Percentiles rank a stretch among this genome's conserved stretches.
phyloP scores from a whole-genome alignment of 1,284 basidiomycete species.

The Ustilago tritici region DNA sequence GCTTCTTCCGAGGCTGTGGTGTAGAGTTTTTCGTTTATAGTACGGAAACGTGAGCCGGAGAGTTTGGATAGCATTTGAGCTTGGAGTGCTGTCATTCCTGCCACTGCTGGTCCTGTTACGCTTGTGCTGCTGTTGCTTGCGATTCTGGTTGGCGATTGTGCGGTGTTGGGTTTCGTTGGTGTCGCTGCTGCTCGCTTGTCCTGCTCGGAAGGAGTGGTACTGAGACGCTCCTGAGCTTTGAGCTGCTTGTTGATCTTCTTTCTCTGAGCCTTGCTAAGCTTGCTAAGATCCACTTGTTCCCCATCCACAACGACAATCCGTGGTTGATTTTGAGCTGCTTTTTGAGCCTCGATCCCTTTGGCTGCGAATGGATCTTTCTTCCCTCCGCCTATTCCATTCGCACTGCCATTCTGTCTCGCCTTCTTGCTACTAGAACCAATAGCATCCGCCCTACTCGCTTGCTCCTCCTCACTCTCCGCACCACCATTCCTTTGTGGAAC shows the following conservation, averaged over 20 bases:
- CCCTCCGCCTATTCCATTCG: neutral
- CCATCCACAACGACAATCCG: slow-evolving; percentile 30
- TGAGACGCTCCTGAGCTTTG: slow-evolving; percentile 19
- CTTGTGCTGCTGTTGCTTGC: neutral
- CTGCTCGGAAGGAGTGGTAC: neutral
- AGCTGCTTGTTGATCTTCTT: slow-evolving; percentile 63
- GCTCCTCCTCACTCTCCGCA: slow-evolving; percentile 32
- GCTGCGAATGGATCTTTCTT: slow-evolving; percentile 48
- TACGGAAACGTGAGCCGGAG: slow-evolving; percentile 67
- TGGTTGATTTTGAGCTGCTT: slow-evolving; percentile 37
- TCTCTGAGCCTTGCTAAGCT: slow-evolving; percentile 59
- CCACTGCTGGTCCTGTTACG: neutral
- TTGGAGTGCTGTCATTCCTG: slow-evolving; percentile 51
- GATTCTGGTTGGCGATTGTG: neutral
- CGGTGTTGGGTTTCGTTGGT: neutral
- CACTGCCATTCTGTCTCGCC: slow-evolving; percentile 17
- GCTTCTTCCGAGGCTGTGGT: slow-evolving; percentile 60
- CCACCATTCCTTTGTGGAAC: neutral
- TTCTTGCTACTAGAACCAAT: slow-evolving; percentile 29
- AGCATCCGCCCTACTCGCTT: slow-evolving; percentile 31
- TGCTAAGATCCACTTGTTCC: slow-evolving; percentile 32
- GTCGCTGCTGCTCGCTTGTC: neutral
- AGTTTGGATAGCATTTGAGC: slow-evolving; percentile 62
- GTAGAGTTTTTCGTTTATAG: slow-evolving; percentile 69
- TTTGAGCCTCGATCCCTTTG: slow-evolving; percentile 35